phyloP scores from a whole-genome alignment of 345 rosid genomes.

The Mercurialis annua region DNA sequence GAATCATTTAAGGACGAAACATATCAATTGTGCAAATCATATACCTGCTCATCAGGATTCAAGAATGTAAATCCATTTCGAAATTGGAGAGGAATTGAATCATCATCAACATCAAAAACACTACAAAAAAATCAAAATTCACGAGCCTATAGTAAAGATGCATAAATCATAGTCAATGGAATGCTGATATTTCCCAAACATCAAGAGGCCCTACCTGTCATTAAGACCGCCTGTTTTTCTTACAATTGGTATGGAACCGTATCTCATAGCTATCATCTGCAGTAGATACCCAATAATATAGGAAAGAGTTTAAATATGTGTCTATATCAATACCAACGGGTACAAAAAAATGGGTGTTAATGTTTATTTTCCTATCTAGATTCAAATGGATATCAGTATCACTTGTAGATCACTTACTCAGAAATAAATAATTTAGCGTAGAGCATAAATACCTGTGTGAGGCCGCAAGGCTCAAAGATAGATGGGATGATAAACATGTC shows the following conservation, averaged over 20 bases:
- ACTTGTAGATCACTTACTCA: conserved; percentile 6
- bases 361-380: background rate
- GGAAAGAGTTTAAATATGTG: conserved; percentile 1
- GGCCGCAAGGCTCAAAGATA: conserved; percentile 97
- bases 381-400: background rate
- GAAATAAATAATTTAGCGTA: background rate
- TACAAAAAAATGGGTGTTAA: background rate
- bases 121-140: conserved; percentile 34
- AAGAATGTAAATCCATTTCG: conserved; percentile 73
- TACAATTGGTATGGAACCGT: conserved; percentile 80
- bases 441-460: conserved; percentile 99
- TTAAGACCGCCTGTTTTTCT: conserved; percentile 92
- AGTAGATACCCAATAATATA: conserved; percentile 5
- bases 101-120: conserved; percentile 83
- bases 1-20: background rate
- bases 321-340: background rate
- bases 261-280: conserved; percentile 96
- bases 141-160: conserved; percentile 6
- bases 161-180: conserved; percentile 12
- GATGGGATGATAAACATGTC: conserved; percentile 96
- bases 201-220: conserved; percentile 58
- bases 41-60: conserved; percentile 79
- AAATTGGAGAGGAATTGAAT: conserved; percentile 59
- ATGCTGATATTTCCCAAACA: conserved; percentile 4
- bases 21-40: background rate